Percentiles rank a stretch among this genome's conserved stretches.
These are phyloP conservation scores for Aspergillus uvarum DNA, from an alignment of 2,329 filamentous ascomycete species.

Conservation along the genomic window DNA sequence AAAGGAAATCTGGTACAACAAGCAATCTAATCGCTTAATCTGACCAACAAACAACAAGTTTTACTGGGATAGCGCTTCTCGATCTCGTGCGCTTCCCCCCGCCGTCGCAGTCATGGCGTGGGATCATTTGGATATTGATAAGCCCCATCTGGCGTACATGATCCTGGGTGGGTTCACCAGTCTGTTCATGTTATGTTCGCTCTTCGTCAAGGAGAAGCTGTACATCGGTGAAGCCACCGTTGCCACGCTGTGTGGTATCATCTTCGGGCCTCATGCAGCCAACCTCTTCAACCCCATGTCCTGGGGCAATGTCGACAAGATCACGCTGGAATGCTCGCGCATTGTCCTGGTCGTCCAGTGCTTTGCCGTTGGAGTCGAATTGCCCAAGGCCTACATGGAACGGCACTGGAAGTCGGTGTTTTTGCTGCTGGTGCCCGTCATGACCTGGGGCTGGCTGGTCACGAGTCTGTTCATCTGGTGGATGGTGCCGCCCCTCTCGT, in stretches of 20 bases:
- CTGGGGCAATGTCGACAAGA: slow-evolving; percentile 68
- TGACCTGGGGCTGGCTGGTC: slow-evolving; percentile 84
- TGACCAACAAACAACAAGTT: neutral
- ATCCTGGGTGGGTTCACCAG: slow-evolving; percentile 97
- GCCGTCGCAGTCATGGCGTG: slow-evolving; percentile 45
- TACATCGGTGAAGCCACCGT: slow-evolving; percentile 99
- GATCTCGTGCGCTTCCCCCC: neutral
- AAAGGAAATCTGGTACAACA: neutral
- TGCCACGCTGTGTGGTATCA: slow-evolving; percentile 69
- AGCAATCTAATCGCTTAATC: neutral
- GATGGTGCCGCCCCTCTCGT: slow-evolving; percentile 74
- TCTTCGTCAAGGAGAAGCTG: slow-evolving; percentile 95
- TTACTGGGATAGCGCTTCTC: neutral
- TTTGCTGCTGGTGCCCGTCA: slow-evolving; percentile 86
- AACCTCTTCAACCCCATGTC: slow-evolving; percentile 59
- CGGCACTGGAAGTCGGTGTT: slow-evolving; percentile 92
- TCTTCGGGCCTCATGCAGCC: slow-evolving; percentile 67
- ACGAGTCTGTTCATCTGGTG: slow-evolving; percentile 95
- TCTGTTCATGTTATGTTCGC: slow-evolving; percentile 97
- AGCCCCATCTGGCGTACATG: slow-evolving; percentile 96
- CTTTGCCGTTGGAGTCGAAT: slow-evolving; percentile 70
- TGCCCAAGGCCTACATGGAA: slow-evolving; percentile 84
- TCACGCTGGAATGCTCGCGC: slow-evolving; percentile 69
- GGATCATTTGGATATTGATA: slow-evolving; percentile 68
- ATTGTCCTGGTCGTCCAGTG: slow-evolving; percentile 72